Conservation (phyloP, 2,329 filamentous ascomycete genomes). For the Pseudocercospora macadamiae region DNA sequence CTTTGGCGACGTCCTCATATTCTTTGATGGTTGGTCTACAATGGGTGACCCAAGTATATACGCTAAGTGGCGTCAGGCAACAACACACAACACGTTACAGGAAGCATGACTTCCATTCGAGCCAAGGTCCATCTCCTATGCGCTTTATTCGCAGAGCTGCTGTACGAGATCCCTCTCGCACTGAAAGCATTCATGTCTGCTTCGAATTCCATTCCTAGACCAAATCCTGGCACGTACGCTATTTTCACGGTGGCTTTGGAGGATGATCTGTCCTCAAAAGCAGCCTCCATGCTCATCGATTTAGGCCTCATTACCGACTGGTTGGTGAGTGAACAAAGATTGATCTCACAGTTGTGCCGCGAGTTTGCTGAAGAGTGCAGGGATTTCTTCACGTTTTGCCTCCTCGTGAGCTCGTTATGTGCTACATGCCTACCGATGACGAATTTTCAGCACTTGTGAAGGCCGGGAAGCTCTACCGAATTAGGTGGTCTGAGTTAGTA, state of each 20-base stretch:
- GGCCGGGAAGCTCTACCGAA: too few species aligned
- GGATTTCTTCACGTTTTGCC: too few species aligned
- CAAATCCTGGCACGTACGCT: neutral
- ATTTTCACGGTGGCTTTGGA: neutral
- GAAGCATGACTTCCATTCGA: neutral
- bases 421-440: too few species aligned
- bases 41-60: neutral
- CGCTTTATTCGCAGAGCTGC: neutral
- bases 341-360: too few species aligned
- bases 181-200: neutral
- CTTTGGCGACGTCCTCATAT: neutral
- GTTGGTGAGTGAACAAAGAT: too few species aligned
- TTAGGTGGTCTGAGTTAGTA: too few species aligned
- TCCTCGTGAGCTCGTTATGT: too few species aligned
- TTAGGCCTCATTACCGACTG: neutral
- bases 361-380: too few species aligned
- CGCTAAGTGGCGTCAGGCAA: neutral
- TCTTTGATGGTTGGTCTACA: neutral
- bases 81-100: neutral
- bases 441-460: too few species aligned
- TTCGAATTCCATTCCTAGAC: neutral
- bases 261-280: too few species aligned
- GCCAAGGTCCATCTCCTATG: neutral
- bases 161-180: neutral
- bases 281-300: neutral